Conservation (phyloP, 73 alveolate species). For the Paramecium pentaurelia region DNA sequence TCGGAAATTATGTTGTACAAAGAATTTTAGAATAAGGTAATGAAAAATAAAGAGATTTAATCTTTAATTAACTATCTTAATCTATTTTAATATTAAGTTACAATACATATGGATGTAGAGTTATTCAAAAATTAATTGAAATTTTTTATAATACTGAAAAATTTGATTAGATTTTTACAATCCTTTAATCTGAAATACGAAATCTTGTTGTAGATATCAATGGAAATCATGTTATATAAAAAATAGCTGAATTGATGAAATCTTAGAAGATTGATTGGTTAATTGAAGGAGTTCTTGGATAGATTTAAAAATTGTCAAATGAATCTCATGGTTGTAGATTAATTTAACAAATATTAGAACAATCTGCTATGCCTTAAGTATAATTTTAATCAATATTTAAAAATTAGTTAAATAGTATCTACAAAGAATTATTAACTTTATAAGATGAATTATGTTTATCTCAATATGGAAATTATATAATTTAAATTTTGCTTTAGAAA, state of each 20-base stretch:
- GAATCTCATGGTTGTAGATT: background rate
- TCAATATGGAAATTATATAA: background rate
- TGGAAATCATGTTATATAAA: background rate
- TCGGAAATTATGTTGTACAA: background rate
- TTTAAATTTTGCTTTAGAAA: background rate
- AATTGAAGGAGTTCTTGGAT: background rate
- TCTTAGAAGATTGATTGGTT: background rate
- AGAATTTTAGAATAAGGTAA: background rate
- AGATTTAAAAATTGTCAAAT: background rate
- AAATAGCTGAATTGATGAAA: background rate
- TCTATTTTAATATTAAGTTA: background rate
- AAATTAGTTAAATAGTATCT: background rate
- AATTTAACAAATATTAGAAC: background rate
- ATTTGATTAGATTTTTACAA: background rate
- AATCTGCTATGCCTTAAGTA: background rate
- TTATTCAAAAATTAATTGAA: background rate
- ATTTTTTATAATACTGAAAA: background rate
- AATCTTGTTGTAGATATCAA: background rate
- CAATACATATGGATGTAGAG: background rate
- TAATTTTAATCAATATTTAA: background rate
- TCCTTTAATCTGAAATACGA: background rate
- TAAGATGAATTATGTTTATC: background rate
- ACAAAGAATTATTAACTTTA: background rate
- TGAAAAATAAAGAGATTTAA: background rate
- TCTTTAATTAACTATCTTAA: background rate